Evolutionary conservation across 345 rosid genomes (phyloP), one percentile per base, ranked within the genome.

Genomic region (Streptanthus diversifolius): DNA sequence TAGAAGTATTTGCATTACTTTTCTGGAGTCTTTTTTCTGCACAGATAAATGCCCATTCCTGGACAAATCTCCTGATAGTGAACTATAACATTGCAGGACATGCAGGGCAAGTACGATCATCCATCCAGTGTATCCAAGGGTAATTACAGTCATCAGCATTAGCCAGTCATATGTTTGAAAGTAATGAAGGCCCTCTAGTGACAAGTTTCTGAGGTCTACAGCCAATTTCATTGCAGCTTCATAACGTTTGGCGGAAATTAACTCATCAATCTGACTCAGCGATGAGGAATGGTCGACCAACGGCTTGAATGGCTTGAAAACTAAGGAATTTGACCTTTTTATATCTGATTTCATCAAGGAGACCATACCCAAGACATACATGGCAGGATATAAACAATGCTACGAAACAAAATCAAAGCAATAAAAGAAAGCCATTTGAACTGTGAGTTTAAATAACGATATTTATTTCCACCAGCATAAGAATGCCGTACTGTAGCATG

Each of bases 141-240:
- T 89, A 43, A 93, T 82, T 19, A 83, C 79, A 55, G 91, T 83
- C 97, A 93, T 93, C 84, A 93, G 83, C 97, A 87, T 87, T 75
- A 90, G 79, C 97, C 96, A 93, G 71, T 93, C 98, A 70, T 93
- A 93, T 7, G 98, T 93, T 76, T 93, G 98, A 80, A 87, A 93
- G 84, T 90, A 93, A 57, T 90, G 96, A 68, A 93, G 89, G 30
- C 98, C 98, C 48, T 90, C 81, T 43, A 93, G 83, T 13, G 98
- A 89, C 86, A 86, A 81, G 81, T 85, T 80, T 86, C 93, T 93
- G 33, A 93, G 91, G 73, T 84, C 84, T 77, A 87, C 81, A 17
- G 88, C 80, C 59, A 74, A 82, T 80, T 74, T 84, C 93, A 84
- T 80, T 41, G 96, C 98, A 61, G 83, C 82, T 75, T 81, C 84